Evolutionary conservation across 2,329 filamentous ascomycete species (phyloP).

Genomic region (Phialophora macrospora): DNA sequence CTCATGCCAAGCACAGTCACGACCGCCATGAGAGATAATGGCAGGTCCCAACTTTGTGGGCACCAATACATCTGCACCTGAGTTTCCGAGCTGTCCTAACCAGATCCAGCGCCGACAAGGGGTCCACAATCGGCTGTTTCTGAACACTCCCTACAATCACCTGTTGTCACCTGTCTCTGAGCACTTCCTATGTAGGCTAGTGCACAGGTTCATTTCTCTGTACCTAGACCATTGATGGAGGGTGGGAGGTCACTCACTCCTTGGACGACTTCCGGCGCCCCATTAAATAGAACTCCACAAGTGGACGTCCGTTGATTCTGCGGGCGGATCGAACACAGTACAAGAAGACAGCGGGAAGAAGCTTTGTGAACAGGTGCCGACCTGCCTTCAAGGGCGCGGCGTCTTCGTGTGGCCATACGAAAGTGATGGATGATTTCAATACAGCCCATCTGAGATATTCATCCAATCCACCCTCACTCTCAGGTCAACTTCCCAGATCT

Average conservation of each 20-base stretch:
- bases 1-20: background rate
- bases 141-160: no score
- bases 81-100: background rate
- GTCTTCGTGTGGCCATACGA: background rate
- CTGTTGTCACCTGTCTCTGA: no score
- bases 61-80: background rate
- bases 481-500: background rate
- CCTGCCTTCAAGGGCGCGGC: background rate
- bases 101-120: background rate
- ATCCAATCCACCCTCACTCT: background rate
- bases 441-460: slow-evolving; percentile 7
- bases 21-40: background rate
- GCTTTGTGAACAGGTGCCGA: background rate
- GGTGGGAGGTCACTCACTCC: background rate
- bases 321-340: background rate
- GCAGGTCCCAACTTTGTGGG: background rate
- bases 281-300: background rate
- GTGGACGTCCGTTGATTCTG: background rate
- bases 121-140: no score
- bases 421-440: slow-evolving; percentile 1
- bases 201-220: no score
- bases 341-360: background rate
- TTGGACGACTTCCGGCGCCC: background rate
- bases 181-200: no score
- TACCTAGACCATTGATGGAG: no score